phyloP scores from a whole-genome alignment of 441 rosid species.

The Populus hybrid region DNA sequence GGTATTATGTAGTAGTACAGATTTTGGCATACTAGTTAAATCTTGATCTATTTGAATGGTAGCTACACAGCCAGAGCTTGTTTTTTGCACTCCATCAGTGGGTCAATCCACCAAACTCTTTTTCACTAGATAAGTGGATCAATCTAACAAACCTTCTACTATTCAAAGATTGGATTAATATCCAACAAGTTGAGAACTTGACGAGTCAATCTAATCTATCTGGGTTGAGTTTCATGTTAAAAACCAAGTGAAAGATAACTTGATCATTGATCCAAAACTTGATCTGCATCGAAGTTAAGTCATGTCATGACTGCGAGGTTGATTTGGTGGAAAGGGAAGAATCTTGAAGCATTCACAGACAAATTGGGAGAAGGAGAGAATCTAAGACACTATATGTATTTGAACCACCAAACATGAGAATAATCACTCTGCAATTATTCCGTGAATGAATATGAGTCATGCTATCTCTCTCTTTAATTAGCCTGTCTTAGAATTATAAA shows the following conservation, averaged over 20 bases:
- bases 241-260: too few relatives aligned
- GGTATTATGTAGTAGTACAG: background rate
- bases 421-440: too few relatives aligned
- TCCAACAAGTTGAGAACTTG: background rate
- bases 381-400: background rate
- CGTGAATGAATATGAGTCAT: background rate
- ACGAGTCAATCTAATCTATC: too few relatives aligned
- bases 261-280: too few relatives aligned
- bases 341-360: background rate
- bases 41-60: background rate
- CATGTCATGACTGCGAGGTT: too few relatives aligned
- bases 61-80: background rate
- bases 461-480: background rate
- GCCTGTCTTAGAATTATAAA: background rate
- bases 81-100: background rate
- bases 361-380: background rate
- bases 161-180: background rate
- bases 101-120: background rate
- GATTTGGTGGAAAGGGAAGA: background rate
- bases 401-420: slow-evolving; percentile 13
- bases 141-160: background rate
- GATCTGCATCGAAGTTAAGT: too few relatives aligned
- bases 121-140: background rate
- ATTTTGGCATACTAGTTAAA: background rate
- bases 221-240: too few relatives aligned